Evolutionary conservation across 768 basidiomycete species (phyloP).

Genomic region (Boletus rubroflammeus): DNA sequence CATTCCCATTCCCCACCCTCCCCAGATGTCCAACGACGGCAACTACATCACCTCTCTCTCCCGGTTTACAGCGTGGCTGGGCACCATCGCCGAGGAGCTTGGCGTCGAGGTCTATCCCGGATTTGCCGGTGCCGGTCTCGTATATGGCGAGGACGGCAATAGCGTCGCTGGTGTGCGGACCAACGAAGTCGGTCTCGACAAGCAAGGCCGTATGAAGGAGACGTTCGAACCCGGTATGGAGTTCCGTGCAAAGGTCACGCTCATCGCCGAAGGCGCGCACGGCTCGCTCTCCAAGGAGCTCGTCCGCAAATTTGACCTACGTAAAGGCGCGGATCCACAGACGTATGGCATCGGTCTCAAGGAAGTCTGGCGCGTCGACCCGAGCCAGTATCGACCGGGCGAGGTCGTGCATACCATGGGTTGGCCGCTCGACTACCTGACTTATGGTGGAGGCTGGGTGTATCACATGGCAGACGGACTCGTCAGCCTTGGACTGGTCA

Average conservation of each 20-base stretch:
- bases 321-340: conserved; percentile 71
- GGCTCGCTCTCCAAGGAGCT: conserved; percentile 84
- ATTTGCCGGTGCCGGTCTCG: conserved; percentile 85
- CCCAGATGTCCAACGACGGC: conserved; percentile 93
- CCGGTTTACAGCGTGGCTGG: conserved; percentile 86
- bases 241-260: conserved; percentile 86
- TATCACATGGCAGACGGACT: conserved; percentile 95
- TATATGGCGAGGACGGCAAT: conserved; percentile 55
- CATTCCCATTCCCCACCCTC: conserved; percentile 89
- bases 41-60: conserved; percentile 94
- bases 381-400: conserved; percentile 54
- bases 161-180: conserved; percentile 69
- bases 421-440: conserved; percentile 81
- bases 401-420: conserved; percentile 93
- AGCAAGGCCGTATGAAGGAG: conserved; percentile 70
- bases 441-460: conserved; percentile 84
- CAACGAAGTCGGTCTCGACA: conserved; percentile 91
- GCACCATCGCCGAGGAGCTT: conserved; percentile 72
- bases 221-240: conserved; percentile 96
- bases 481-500: conserved; percentile 85
- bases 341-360: conserved; percentile 96
- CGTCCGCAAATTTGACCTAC: conserved; percentile 68
- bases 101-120: conserved; percentile 98
- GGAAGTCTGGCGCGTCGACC: conserved; percentile 91
- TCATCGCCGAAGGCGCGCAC: conserved; percentile 94